Base-by-base conservation (phyloP, 257 asterid genomes). In the Nicotiana otophora region DNA sequence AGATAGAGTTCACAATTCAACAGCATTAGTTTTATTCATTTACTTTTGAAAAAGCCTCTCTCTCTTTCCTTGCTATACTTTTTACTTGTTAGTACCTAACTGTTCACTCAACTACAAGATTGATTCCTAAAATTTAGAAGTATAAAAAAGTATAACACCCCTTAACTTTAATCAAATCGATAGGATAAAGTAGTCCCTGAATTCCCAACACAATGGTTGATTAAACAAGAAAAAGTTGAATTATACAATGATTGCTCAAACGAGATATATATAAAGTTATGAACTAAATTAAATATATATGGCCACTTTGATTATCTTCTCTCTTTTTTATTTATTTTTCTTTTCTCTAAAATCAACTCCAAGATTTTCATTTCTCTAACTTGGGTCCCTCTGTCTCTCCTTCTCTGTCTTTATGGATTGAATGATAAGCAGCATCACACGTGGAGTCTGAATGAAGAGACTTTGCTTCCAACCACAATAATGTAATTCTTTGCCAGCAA, bases 381-480 rank as follows among this genome's bases (percentile, higher is more conserved):
- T 74, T 9, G 60, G 83, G 78, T 23, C 81, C 30, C 69, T 2
- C 20, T 48, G 30, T 6, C 67, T 58, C 26, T 62, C 72, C n/a
- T 36, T 26, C 23, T 26, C 19, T 19, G 76, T 54, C 82, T 39
- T 17, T 81, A 77, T 83, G 78, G 65, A 66, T 72, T 86, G 86
- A 80, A 81, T 74, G 80, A 81, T 81, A 77, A 86, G 81, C 70
- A 83, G 86, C 88, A 84, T 77, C 81, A 31, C 91, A 88, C 89
- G 87, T 88, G 88, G 89, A 81, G 84, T 88, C 89, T 86, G 87
- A 83, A 81, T 78, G 84, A 82, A 85, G 87, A 76, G 85, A 86
- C 88, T 46, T 42, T 70, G 58, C 78, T 81, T 80, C 78, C 86
- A 80, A 86, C 57, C 87, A 83, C 76, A 80, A 75, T 34, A 85